Evolutionary conservation across 257 asterid genomes (phyloP).

Genomic region (Phtheirospermum japonicum): DNA sequence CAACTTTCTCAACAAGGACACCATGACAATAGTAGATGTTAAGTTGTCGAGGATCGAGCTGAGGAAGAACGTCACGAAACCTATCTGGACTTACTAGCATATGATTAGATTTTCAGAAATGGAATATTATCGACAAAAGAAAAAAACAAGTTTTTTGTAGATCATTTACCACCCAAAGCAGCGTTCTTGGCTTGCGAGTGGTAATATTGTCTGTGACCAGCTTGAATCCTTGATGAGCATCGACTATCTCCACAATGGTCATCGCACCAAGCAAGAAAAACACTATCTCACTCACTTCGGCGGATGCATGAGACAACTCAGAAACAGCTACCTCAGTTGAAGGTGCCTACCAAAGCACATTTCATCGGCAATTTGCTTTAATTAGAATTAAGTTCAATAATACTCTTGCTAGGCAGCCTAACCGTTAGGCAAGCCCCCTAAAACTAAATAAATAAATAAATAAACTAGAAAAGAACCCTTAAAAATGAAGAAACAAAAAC

Average conservation of each 20-base stretch:
- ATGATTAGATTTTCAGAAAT: neutral
- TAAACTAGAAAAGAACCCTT: no score
- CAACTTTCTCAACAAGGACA: constrained; percentile 87
- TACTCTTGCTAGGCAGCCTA: no score
- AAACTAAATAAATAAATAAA: no score
- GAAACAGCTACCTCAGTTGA: constrained; percentile 87
- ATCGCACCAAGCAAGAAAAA: constrained; percentile 96
- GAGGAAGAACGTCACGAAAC: constrained; percentile 87
- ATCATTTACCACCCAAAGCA: constrained; percentile 94
- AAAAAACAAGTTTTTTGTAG: constrained; percentile 11
- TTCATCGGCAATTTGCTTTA: constrained; percentile 25
- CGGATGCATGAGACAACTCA: constrained; percentile 92
- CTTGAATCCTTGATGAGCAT: constrained; percentile 99
- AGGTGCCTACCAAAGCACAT: constrained; percentile 71
- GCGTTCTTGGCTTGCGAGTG: constrained; percentile 86
- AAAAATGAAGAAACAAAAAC: no score
- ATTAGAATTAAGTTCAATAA: constrained; percentile 13
- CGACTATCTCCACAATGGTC: constrained; percentile 96
- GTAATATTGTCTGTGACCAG: constrained; percentile 90
- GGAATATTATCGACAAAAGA: neutral
- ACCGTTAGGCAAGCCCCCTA: no score
- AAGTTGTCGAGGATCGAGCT: constrained; percentile 94
- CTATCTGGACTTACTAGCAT: constrained; percentile 53
- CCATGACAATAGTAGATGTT: constrained; percentile 99
- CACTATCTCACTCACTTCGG: constrained; percentile 94